Evolutionary conservation across 1,284 basidiomycete species (phyloP), one percentile per base, ranked within the genome.

Genomic region (Puccinia triticina): DNA sequence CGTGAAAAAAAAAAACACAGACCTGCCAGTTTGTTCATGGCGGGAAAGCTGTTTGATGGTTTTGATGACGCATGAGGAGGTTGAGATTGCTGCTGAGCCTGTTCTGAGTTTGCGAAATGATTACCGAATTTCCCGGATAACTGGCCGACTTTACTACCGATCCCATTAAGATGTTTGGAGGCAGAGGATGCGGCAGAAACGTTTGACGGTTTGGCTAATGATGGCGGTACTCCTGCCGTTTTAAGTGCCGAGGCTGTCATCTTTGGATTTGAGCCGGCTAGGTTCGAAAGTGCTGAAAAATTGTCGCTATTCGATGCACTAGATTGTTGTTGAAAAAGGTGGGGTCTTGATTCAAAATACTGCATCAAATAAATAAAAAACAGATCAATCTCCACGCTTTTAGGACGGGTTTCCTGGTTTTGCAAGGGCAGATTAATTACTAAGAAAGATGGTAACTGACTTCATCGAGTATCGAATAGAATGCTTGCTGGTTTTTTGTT

Each of bases 391-490:
- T 26, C 14, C 18, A 12, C 10, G 7, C 10, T 34, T 46, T 11
- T 7, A 46, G 14, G 23, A 46, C 11, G 16, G 23, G 37, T 14
- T 26, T n/a, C 21, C 21, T 43, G 11, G n/a, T n/a, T n/a, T n/a
- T n/a, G n/a, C n/a, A n/a, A n/a, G n/a, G n/a, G n/a, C n/a, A n/a
- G n/a, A n/a, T n/a, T 11, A 23, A 40, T 18, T 29, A 21, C 40
- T 40, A 5, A 14, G 5, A 40, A 4, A 29, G 12, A 23, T 7
- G 8, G 23, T 66, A 34, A 48, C 77, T 72, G 21, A 81, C 79
- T 66, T 81, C 79, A 81, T 81, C 79, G 18, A 81, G 71, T 26
- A 81, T 81, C 29, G 79, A 81, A 72, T 81, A 81, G n/a, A 81
- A 81, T 18, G 79, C 79, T 73, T 81, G 37, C 79, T 81, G 50